A percentile compares a stretch with the other conserved stretches of the same genome.
These are phyloP conservation scores for Magnusiomyces suaveolens DNA, from an alignment of 1,139 yeast genomes.

Conservation along the genomic window DNA sequence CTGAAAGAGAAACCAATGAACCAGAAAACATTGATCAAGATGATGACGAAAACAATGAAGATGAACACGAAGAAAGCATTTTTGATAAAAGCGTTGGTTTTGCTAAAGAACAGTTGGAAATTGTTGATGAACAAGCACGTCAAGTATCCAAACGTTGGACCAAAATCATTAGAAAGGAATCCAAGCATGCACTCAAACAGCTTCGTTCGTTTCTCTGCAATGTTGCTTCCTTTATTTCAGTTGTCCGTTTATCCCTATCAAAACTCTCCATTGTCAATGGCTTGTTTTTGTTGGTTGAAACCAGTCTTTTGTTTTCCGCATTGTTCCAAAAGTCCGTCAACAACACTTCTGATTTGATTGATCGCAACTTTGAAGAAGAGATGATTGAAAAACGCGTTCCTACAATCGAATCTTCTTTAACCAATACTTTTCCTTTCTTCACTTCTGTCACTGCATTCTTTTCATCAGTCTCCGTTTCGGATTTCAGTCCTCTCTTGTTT, in stretches of 20 bases:
- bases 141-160: not conserved
- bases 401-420: not conserved
- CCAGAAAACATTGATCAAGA: conserved; percentile 14
- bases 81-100: conserved; percentile 3
- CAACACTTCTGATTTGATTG: not conserved
- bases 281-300: not conserved
- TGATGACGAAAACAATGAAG: conserved; percentile 9
- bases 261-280: not conserved
- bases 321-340: not conserved
- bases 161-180: not conserved
- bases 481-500: conserved; percentile 10
- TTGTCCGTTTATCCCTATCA: not conserved
- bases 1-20: conserved; percentile 13
- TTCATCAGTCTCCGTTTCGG: not conserved
- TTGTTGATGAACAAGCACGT: not conserved
- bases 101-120: conserved; percentile 1
- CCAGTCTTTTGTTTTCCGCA: not conserved
- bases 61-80: conserved; percentile 5
- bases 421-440: not conserved
- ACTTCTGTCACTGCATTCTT: not conserved
- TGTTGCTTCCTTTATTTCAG: not conserved
- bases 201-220: not conserved
- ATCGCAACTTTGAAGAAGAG: not conserved
- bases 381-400: not conserved
- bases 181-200: not conserved